Percentiles rank a stretch among this genome's conserved stretches.
Evolutionary conservation across 2,329 filamentous ascomycete species (phyloP).

Genomic region (Ilyonectria sp.): DNA sequence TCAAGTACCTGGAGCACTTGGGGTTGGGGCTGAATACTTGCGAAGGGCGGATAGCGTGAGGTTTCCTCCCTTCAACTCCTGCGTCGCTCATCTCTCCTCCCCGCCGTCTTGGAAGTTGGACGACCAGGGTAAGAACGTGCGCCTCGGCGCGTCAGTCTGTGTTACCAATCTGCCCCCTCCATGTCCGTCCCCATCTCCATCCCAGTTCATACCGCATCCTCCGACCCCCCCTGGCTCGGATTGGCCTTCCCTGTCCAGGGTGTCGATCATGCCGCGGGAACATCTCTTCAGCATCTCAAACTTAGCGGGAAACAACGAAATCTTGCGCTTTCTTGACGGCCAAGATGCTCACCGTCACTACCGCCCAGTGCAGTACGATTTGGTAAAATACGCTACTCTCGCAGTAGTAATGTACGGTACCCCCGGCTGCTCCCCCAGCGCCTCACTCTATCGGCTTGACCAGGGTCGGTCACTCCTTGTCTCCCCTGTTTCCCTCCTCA

Average conservation of each 20-base stretch:
- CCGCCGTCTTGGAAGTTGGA: background rate
- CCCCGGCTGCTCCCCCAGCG: conserved; percentile 4
- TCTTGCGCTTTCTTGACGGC: background rate
- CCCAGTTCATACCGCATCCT: conserved; percentile 19
- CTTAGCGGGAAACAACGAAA: background rate
- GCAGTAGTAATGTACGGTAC: background rate
- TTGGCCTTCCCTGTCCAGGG: conserved; percentile 11
- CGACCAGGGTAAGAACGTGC: background rate
- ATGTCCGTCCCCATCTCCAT: conserved; percentile 19
- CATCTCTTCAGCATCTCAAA: background rate
- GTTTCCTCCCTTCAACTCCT: background rate
- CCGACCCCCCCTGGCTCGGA: conserved; percentile 16
- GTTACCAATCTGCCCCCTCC: conserved; percentile 5
- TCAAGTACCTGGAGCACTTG: background rate
- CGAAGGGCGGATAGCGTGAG: background rate
- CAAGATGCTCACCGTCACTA: background rate
- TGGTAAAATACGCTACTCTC: too few relatives aligned
- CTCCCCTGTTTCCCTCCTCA: conserved; percentile 14
- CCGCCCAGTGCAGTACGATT: background rate
- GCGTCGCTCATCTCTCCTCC: background rate
- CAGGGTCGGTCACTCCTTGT: conserved; percentile 1
- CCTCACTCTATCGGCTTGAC: conserved; percentile 23
- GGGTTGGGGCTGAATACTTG: too few relatives aligned
- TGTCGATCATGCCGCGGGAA: conserved; percentile 21
- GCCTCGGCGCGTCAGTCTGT: conserved; percentile 3